Evolutionary conservation across 768 basidiomycete genomes (phyloP), one percentile per base, ranked within the genome.

Genomic region (Tulasnella sp.): DNA sequence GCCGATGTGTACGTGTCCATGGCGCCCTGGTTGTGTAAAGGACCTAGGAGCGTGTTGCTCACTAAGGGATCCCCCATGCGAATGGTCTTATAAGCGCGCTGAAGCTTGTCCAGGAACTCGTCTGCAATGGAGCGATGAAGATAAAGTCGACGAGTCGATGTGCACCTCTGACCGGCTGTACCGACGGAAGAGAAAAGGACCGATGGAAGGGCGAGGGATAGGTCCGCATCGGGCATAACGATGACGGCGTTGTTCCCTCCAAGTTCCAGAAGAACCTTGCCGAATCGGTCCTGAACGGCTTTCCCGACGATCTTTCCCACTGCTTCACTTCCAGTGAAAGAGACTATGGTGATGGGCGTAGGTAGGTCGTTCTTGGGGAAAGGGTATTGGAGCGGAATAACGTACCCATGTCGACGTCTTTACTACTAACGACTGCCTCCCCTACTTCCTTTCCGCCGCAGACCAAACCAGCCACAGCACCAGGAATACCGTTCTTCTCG

Each of bases 191-290:
- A 89, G 73, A 97, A 97, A 70, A 92, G 89, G 27, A 94, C 86
- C 3, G 91, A 81, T 13, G 88, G 88, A 15, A 96, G 81, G 38
- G 95, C 94, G 65, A 96, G 82, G 30, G 80, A 78, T 23, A 96
- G 79, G 72, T 96, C 92, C 19, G 95, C 94, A 73, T 96, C 95
- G 51, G 88, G 81, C 81, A 96, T 87, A 64, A 98, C 79, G 65
- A 96, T 84, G 42, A 90, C 84, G 64, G 94, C 91, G 68, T 97
- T 97, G 73, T 98, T 97, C 34, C 95, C 95, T 24, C 94, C 94
- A 1, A 97, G 76, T 69, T 97, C 95, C 24, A 97, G 78, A 21
- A 97, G 81, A 29, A 83, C 77, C 73, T 95, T 90, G 19, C 93
- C 94, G 70, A 94, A 95, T 63, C 91, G 78, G 58, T 83, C 82